Percentiles rank a stretch among this genome's conserved stretches.
Conservation (phyloP, 1,284 basidiomycete species). For the Cryptococcus hybrid region DNA sequence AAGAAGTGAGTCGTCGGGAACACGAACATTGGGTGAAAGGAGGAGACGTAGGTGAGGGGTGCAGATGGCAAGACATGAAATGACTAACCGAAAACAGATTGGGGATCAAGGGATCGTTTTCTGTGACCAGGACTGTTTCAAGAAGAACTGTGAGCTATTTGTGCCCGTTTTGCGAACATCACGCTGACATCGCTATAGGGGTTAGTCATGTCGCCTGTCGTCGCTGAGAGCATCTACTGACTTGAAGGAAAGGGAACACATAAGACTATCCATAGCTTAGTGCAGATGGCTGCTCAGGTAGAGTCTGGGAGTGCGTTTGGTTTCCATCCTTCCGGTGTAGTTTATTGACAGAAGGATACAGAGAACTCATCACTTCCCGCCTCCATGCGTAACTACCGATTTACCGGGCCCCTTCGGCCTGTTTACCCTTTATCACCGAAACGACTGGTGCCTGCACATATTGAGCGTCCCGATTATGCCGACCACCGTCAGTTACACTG, state of each 20-base stretch:
- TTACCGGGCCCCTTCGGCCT: conserved; percentile 45
- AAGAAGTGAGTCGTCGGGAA: conserved; percentile 42
- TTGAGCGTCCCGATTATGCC: conserved; percentile 49
- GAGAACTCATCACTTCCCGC: conserved; percentile 40
- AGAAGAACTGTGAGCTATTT: conserved; percentile 46
- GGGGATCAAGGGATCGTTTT: conserved; percentile 51
- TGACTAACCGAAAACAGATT: conserved; percentile 27
- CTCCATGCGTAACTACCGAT: conserved; percentile 46
- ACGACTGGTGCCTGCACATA: conserved; percentile 45
- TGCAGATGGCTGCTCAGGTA: conserved; percentile 39
- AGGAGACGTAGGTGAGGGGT: not conserved
- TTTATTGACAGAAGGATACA: conserved; percentile 10
- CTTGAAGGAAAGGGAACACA: conserved; percentile 28
- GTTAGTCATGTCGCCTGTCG: no score
- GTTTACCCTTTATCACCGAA: conserved; percentile 48
- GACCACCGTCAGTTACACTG: conserved; percentile 45
- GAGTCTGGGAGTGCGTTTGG: conserved; percentile 17
- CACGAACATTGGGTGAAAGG: not conserved
- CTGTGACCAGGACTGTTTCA: conserved; percentile 53
- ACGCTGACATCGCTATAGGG: not conserved
- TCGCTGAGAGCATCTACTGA: not conserved
- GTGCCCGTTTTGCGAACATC: not conserved
- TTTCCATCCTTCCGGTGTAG: not conserved
- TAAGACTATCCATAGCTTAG: conserved; percentile 49
- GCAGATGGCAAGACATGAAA: not conserved